A percentile compares a stretch with the other conserved stretches of the same genome.
Conservation (phyloP, 441 rosid species). For the Pelargonium australe region DNA sequence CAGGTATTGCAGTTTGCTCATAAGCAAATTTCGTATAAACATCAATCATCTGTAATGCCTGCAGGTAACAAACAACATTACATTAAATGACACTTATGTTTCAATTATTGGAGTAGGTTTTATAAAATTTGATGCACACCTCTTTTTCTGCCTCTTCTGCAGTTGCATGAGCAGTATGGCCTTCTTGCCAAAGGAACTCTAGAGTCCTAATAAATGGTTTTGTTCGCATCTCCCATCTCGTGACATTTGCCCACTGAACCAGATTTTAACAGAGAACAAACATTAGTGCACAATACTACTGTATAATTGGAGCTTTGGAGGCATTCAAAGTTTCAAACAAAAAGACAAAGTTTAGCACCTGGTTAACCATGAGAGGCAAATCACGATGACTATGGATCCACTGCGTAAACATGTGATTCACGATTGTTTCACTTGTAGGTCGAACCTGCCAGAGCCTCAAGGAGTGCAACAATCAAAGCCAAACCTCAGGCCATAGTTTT, state of each 20-base stretch:
- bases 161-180: conserved; percentile 87
- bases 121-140: conserved; percentile 37
- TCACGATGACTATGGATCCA: conserved; percentile 93
- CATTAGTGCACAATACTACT: background rate
- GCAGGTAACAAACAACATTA: conserved; percentile 33
- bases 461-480: conserved; percentile 62
- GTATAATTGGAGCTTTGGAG: background rate
- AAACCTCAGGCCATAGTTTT: conserved; percentile 44
- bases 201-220: conserved; percentile 93
- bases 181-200: conserved; percentile 96
- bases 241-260: conserved; percentile 85
- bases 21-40: conserved; percentile 79
- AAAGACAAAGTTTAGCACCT: conserved; percentile 36
- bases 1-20: conserved; percentile 92
- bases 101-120: conserved; percentile 2
- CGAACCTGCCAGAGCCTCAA: conserved; percentile 97
- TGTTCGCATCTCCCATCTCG: conserved; percentile 93
- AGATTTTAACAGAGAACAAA: conserved; percentile 5
- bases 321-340: background rate
- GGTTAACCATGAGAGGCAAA: conserved; percentile 91
- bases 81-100: conserved; percentile 22
- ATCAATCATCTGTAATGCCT: conserved; percentile 84
- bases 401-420: conserved; percentile 91
- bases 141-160: conserved; percentile 85
- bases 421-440: conserved; percentile 91